Evolutionary conservation across 176 grass and related monocot species (phyloP).

Genomic region (Tillandsia fasciculata): DNA sequence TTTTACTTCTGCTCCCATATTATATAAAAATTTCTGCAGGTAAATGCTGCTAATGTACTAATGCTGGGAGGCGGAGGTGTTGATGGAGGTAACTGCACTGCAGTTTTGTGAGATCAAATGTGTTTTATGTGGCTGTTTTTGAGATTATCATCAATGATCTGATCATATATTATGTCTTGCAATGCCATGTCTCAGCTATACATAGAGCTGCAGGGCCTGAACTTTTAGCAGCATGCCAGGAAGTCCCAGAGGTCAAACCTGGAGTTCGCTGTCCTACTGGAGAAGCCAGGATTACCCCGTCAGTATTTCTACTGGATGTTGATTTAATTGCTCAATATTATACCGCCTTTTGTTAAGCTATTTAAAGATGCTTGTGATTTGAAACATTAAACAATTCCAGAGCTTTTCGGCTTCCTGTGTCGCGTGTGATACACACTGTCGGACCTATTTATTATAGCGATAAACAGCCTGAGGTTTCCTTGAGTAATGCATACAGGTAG

Average conservation of each 20-base stretch:
- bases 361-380: background rate
- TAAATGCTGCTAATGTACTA: constrained; percentile 76
- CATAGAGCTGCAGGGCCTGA: constrained; percentile 87
- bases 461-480: constrained; percentile 46
- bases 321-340: background rate
- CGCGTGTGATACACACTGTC: constrained; percentile 84
- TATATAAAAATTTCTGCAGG: constrained; percentile 26
- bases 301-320: constrained; percentile 20
- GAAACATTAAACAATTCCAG: constrained; percentile 30
- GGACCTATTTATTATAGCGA: constrained; percentile 75
- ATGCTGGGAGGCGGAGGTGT: constrained; percentile 93
- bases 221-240: constrained; percentile 55
- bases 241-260: constrained; percentile 59
- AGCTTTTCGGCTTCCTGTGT: constrained; percentile 69
- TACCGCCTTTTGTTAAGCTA: background rate
- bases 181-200: constrained; percentile 45
- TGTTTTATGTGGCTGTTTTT: background rate
- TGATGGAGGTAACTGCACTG: constrained; percentile 58
- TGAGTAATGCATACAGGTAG: constrained; percentile 80
- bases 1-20: background rate
- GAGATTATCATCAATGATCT: background rate
- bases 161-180: background rate
- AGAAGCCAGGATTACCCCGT: constrained; percentile 89
- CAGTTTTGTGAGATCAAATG: constrained; percentile 5
- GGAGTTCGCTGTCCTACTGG: constrained; percentile 75